These are phyloP conservation scores for Kodamaea plutei DNA, from an alignment of 1,139 yeast genomes.

Conservation along the genomic window DNA sequence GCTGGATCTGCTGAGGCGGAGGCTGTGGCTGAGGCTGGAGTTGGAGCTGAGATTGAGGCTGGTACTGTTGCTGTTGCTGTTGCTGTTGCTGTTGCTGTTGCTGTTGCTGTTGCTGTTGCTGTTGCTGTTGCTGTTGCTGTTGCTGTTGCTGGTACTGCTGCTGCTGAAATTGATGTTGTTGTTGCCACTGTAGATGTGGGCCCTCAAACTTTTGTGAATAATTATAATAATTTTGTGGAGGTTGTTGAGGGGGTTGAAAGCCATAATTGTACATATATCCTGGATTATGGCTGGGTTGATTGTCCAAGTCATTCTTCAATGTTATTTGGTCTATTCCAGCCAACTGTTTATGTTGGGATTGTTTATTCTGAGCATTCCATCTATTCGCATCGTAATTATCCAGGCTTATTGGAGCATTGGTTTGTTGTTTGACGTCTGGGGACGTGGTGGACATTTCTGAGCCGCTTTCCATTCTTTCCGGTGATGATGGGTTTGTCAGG, in stretches of 20 bases:
- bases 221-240: slow-evolving; percentile 6
- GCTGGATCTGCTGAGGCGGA: too few relatives aligned
- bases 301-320: too few relatives aligned
- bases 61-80: slow-evolving; percentile 1
- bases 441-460: too few relatives aligned
- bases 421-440: too few relatives aligned
- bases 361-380: not conserved
- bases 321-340: too few relatives aligned
- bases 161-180: slow-evolving; percentile 3
- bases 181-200: slow-evolving; percentile 4
- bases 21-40: not conserved
- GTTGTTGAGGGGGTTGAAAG: slow-evolving; percentile 6
- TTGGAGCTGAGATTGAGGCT: slow-evolving; percentile 1
- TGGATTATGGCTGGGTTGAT: not conserved
- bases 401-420: too few relatives aligned
- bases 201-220: slow-evolving; percentile 3
- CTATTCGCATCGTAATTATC: not conserved
- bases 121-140: slow-evolving; percentile 2
- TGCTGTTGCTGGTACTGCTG: slow-evolving; percentile 6
- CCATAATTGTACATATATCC: not conserved
- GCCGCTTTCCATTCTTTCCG: too few relatives aligned
- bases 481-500: too few relatives aligned
- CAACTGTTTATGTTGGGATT: not conserved
- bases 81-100: too few relatives aligned
- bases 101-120: too few relatives aligned